Base-by-base conservation (phyloP, 805 yeast genomes). In the Phaffomyces thermotolerans region DNA sequence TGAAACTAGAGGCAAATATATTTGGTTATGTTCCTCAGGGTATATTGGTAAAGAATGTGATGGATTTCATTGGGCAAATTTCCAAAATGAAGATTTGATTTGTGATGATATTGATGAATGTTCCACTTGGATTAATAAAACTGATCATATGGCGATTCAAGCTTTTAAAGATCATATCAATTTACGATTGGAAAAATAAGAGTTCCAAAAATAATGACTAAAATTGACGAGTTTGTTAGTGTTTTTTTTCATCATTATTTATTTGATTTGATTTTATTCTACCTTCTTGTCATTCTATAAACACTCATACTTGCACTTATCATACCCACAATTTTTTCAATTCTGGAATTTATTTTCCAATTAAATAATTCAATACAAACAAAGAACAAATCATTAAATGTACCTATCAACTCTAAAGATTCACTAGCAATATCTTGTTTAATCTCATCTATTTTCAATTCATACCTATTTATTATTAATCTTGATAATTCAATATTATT, bases 1-100 rank as follows among this genome's bases (percentile, higher is more conserved):
- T 2, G 53, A 59, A 12, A 64, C 64, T 10, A 63, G 78, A 44
- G 84, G 84, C 5, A 68, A 69, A 42, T 84, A 84, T 52, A 72
- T 80, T 20, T 84, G 91, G 90, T 67, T 70, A 51, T 84, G 93
- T 52, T 71, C 72, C 43, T 62, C 69, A 6, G 57, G 64, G 20
- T 75, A 73, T 50, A 57, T 54, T 37, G 68, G 67, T 35, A 62
- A 64, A 30, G 73, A 70, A 22, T 78, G 84, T 47, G 61, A 69
- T 2, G 69, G 73, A 1, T 71, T 73, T 39, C 64, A 70, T 44
- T 76, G 72, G 69, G 81, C 80, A 0, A 67, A 73, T 42, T 75
- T 76, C 45, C 56, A 63, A 15, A 50, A 46, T 5, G 54, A 64
- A 3, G 57, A 64, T 33, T 58, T 62, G 23, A 51, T 57, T 8